Evolutionary conservation across 352 stramenopile species (phyloP), one percentile per base, ranked within the genome.

Genomic region (Ophiocytium majus): DNA sequence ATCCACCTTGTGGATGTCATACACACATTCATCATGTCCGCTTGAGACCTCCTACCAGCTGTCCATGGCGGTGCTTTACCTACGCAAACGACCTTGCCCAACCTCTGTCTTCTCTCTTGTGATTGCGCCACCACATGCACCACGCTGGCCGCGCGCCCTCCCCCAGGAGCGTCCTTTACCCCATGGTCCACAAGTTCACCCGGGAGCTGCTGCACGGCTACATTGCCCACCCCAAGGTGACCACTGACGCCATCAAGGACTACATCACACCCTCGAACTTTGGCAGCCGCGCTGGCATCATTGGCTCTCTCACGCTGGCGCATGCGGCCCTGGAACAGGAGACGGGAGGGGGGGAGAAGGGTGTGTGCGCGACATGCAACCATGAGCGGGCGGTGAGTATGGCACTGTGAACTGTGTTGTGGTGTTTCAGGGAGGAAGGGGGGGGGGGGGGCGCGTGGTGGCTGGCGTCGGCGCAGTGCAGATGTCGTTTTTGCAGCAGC

Each of bases 191-290:
- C 49, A 82, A 87, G 43, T 85, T 36, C 57, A 83, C 90, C 0
- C 76, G 88, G 33, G 66, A 90, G 23, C 83, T 95, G 0, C 86
- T 95, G 34, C 94, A 95, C 89, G 91, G 91, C 32, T 95, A 95
- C 87, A 90, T 95, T 63, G 50, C 82, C 28, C 74, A 89, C 63
- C 82, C 84, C 50, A 74, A 74, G 19, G 43, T 86, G 0, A 83
- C 76, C 33, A 90, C 82, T 10, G 66, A 85, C 37, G 76, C 81
- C 63, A 87, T 90, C 9, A 83, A 90, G 50, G 10, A 90, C 23
- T 90, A 90, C 83, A 90, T 90, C 79, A 88, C 79, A 31, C 80
- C 85, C 0, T 89, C 82, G 33, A 75, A 82, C 23, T 90, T 84
- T 79, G 90, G 90, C 14, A 43, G 89, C 43, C 23, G 90, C 32